Percentiles rank a stretch among this genome's conserved stretches.
Evolutionary conservation across 129 eudicot species (phyloP).

Genomic region (Daucus carota): DH1_v3.0 NC_030388.2:27633001-27633500

Average conservation of each 20-base stretch:
- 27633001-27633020: no score
- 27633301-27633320: neutral
- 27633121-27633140: neutral
- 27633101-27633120: neutral
- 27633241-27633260: neutral
- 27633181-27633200: neutral
- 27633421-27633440: neutral
- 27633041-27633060: no score
- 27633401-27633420: conserved; percentile 3
- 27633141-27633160: neutral
- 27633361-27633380: neutral
- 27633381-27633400: neutral
- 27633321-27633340: neutral
- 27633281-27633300: neutral
- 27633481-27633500: neutral
- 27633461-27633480: neutral
- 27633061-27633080: no score
- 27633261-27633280: neutral
- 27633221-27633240: neutral
- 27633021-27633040: no score
- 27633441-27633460: neutral
- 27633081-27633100: conserved; percentile 5
- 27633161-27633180: neutral
- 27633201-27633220: neutral
- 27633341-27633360: neutral